phyloP scores from a whole-genome alignment of 1,284 basidiomycete genomes.

The Dichomitus squalens region DNA sequence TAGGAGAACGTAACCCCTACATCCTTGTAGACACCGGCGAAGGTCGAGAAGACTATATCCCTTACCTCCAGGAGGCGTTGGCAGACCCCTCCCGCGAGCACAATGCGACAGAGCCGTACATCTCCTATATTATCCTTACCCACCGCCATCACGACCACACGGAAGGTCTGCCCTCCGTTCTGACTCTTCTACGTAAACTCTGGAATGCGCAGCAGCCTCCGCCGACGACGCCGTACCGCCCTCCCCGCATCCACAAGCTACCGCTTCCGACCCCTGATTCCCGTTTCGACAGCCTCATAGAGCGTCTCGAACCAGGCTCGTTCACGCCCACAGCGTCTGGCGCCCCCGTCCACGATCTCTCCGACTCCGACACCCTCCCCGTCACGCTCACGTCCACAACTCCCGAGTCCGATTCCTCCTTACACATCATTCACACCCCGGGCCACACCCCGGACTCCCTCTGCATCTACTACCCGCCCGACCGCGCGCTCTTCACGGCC shows the following conservation, averaged over 20 bases:
- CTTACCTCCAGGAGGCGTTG: slow-evolving; percentile 65
- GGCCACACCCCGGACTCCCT: slow-evolving; percentile 93
- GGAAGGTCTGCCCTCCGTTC: slow-evolving; percentile 74
- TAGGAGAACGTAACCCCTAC: slow-evolving; percentile 71
- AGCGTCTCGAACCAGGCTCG: slow-evolving; percentile 44
- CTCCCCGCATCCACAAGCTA: slow-evolving; percentile 75
- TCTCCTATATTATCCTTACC: slow-evolving; percentile 88
- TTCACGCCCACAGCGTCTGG: slow-evolving; percentile 47
- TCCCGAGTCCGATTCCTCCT: slow-evolving; percentile 20
- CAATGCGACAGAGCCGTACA: slow-evolving; percentile 44
- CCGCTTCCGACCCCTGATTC: slow-evolving; percentile 40
- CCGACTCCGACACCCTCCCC: slow-evolving; percentile 52
- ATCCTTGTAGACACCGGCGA: slow-evolving; percentile 91
- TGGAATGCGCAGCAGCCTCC: slow-evolving; percentile 52
- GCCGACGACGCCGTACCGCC: slow-evolving; percentile 44
- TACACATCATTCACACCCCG: slow-evolving; percentile 82
- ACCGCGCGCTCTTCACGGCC: slow-evolving; percentile 80
- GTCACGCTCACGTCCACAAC: slow-evolving; percentile 26
- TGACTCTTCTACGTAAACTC: slow-evolving; percentile 62
- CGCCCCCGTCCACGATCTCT: slow-evolving; percentile 55
- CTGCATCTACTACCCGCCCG: slow-evolving; percentile 63
- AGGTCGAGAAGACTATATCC: slow-evolving; percentile 70
- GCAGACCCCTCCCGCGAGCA: slow-evolving; percentile 35
- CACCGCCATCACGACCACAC: slow-evolving; percentile 93
- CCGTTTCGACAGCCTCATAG: slow-evolving; percentile 43